A percentile compares a stretch with the other conserved stretches of the same genome.
Evolutionary conservation across 208 protist species (phyloP).

Genomic region (Trypanosoma brucei): DNA sequence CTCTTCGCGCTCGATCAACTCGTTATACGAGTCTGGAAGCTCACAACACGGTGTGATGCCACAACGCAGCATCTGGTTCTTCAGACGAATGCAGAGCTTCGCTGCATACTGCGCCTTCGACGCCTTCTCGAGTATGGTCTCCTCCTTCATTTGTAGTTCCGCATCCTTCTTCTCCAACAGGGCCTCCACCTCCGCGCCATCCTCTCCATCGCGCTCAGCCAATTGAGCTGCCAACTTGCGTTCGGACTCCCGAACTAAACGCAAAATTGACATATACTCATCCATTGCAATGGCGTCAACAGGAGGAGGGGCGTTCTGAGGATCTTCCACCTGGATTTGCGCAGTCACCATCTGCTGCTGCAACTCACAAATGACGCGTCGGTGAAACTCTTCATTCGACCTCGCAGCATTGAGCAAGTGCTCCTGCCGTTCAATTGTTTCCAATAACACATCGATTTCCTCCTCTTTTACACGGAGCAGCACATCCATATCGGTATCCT

Average conservation of each 20-base stretch:
- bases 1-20: constrained; percentile 52
- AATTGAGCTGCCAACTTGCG: constrained; percentile 39
- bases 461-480: constrained; percentile 53
- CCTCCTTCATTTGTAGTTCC: constrained; percentile 70
- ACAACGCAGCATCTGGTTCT: constrained; percentile 64
- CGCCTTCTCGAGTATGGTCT: constrained; percentile 70
- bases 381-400: constrained; percentile 35
- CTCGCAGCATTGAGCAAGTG: constrained; percentile 36
- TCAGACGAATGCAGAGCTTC: constrained; percentile 57
- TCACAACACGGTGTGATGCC: constrained; percentile 63
- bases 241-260: constrained; percentile 48
- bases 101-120: constrained; percentile 75
- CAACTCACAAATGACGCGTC: constrained; percentile 38
- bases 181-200: constrained; percentile 25
- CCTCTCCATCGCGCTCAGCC: constrained; percentile 22
- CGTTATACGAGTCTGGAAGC: constrained; percentile 60
- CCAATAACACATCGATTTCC: constrained; percentile 56
- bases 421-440: constrained; percentile 59
- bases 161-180: constrained; percentile 63
- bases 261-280: constrained; percentile 66
- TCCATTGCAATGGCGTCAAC: constrained; percentile 53
- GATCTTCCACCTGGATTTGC: constrained; percentile 25
- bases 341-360: constrained; percentile 28
- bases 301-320: constrained; percentile 25
- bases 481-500: constrained; percentile 28